phyloP scores from a whole-genome alignment of 2,329 filamentous ascomycete genomes.

The Sporothrix pseudoabietina region DNA sequence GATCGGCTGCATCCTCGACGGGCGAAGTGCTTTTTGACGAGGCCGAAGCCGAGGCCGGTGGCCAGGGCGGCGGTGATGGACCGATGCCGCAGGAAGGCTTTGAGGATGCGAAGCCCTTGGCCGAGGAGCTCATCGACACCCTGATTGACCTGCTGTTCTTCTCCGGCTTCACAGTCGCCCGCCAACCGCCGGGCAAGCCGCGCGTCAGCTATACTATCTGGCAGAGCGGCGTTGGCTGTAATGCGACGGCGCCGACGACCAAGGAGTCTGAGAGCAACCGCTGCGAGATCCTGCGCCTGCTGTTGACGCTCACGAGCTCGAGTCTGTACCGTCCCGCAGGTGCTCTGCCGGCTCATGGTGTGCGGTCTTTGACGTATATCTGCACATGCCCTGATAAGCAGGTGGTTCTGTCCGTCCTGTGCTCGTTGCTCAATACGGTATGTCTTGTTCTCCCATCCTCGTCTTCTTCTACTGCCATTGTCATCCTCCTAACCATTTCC shows the following conservation, averaged over 20 bases:
- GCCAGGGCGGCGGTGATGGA: not conserved
- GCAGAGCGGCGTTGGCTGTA: constrained; percentile 97
- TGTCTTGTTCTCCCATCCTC: constrained; percentile 41
- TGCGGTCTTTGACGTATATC: constrained; percentile 83
- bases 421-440: constrained; percentile 92
- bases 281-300: constrained; percentile 81
- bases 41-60: constrained; percentile 42
- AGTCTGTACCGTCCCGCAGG: constrained; percentile 90
- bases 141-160: constrained; percentile 90
- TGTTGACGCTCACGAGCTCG: constrained; percentile 83
- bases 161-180: constrained; percentile 82
- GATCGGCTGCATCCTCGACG: constrained; percentile 64
- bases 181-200: constrained; percentile 65
- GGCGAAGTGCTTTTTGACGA: constrained; percentile 86
- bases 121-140: constrained; percentile 89
- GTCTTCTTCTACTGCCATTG: not conserved
- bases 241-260: constrained; percentile 81
- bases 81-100: constrained; percentile 47
- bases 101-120: constrained; percentile 82
- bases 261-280: constrained; percentile 93
- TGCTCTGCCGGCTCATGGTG: constrained; percentile 77
- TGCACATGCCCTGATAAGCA: constrained; percentile 89
- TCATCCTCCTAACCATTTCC: constrained; percentile 28
- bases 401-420: constrained; percentile 83
- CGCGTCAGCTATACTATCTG: constrained; percentile 94